Percentiles rank a stretch among this genome's conserved stretches.
phyloP scores from a whole-genome alignment of 495 filamentous ascomycete genomes.

The Chaetomium cochliodes region DNA sequence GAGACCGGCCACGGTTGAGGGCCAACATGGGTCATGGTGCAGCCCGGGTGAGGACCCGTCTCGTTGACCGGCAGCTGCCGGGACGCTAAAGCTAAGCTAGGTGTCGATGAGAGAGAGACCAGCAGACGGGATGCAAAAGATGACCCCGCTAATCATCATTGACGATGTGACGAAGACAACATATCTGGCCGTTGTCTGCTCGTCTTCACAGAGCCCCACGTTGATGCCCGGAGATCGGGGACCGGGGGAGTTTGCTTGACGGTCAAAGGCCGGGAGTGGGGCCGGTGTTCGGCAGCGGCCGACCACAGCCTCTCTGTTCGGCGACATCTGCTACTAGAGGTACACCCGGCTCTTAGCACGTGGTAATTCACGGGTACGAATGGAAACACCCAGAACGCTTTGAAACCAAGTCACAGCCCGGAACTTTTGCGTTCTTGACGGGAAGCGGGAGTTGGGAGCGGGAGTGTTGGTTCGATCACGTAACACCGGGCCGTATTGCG shows the following conservation, averaged over 20 bases:
- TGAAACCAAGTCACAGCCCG: not conserved
- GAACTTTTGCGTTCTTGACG: too few relatives aligned
- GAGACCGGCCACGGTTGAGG: not conserved
- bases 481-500: not conserved
- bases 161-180: not conserved
- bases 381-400: not conserved
- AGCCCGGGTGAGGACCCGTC: not conserved
- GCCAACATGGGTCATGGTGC: not conserved
- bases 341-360: not conserved
- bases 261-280: not conserved
- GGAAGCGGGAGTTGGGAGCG: not conserved
- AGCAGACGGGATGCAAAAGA: not conserved
- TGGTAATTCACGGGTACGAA: not conserved
- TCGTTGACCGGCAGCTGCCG: not conserved
- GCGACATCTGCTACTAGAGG: not conserved
- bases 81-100: not conserved
- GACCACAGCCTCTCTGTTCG: not conserved
- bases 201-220: not conserved
- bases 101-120: not conserved
- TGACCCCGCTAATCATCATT: not conserved
- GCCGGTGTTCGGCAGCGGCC: not conserved
- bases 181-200: not conserved
- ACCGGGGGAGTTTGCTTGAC: not conserved
- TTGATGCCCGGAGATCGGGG: not conserved
- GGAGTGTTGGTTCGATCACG: conserved; percentile 9